Percentiles rank a stretch among this genome's conserved stretches.
Conservation (phyloP, 2,329 filamentous ascomycete genomes). For the Colletotrichum camelliae region DNA sequence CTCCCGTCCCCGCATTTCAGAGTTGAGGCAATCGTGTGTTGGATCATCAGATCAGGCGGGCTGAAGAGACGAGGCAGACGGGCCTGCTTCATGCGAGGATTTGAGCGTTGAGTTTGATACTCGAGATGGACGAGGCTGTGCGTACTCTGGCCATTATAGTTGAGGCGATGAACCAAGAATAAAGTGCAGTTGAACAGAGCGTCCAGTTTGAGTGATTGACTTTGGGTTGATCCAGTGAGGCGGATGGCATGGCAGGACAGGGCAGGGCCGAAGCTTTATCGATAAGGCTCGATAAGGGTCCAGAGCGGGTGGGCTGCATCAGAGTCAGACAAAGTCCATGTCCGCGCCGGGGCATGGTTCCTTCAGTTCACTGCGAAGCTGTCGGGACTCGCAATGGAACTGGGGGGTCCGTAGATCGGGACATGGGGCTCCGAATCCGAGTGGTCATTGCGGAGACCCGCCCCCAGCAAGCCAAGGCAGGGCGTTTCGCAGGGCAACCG, state of each 20-base stretch:
- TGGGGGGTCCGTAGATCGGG: conserved; percentile 18
- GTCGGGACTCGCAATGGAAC: background rate
- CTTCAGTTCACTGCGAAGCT: background rate
- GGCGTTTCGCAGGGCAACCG: conserved; percentile 19
- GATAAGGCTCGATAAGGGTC: conserved; percentile 9
- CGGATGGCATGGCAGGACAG: background rate
- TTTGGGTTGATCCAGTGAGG: background rate
- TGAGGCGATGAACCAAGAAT: background rate
- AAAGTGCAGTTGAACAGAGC: background rate
- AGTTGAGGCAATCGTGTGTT: background rate
- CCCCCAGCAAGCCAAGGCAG: conserved; percentile 12
- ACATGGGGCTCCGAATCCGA: conserved; percentile 6
- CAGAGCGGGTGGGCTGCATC: background rate
- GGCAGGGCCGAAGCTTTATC: background rate
- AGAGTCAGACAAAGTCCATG: background rate
- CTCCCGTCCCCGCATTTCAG: conserved; percentile 11
- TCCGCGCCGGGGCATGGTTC: background rate
- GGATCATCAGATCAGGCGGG: background rate
- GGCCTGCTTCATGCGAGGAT: background rate
- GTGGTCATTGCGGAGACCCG: conserved; percentile 1
- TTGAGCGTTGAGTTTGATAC: background rate
- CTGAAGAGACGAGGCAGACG: background rate
- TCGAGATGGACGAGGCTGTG: background rate
- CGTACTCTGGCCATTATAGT: background rate
- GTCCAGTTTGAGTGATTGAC: background rate